Conservation (phyloP, 169 alveolate genomes). For the Plasmodium falciparum region DNA sequence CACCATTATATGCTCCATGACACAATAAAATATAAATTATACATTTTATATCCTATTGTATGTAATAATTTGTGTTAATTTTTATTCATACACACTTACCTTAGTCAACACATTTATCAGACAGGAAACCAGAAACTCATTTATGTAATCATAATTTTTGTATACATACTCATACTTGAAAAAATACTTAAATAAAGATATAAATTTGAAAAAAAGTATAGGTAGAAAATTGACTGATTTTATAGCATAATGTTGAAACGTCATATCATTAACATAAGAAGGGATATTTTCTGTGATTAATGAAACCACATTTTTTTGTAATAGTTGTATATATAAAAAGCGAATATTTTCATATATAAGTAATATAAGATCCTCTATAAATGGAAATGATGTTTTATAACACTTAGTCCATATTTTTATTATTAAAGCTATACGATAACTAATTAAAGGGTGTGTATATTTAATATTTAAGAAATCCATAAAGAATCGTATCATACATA, state of each 20-base stretch:
- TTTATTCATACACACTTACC: slow-evolving; percentile 1
- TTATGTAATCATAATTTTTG: slow-evolving; percentile 38
- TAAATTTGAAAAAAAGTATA: slow-evolving; percentile 50
- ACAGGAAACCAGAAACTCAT: slow-evolving; percentile 43
- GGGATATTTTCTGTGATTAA: background rate
- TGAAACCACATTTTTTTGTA: slow-evolving; percentile 8
- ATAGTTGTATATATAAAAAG: slow-evolving; percentile 14
- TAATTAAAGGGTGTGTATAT: slow-evolving; percentile 52
- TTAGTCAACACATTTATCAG: slow-evolving; percentile 15
- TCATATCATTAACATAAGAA: background rate
- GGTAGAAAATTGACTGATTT: slow-evolving; percentile 63
- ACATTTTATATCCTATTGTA: background rate
- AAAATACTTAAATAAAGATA: slow-evolving; percentile 36
- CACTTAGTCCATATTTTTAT: slow-evolving; percentile 49
- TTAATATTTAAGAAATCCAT: slow-evolving; percentile 22
- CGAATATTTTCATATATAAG: slow-evolving; percentile 51
- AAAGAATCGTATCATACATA: slow-evolving; percentile 52
- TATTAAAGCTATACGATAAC: slow-evolving; percentile 48
- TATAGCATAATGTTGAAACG: slow-evolving; percentile 14
- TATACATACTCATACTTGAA: slow-evolving; percentile 56
- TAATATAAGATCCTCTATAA: slow-evolving; percentile 38
- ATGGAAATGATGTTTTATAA: slow-evolving; percentile 58
- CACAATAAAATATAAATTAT: background rate
- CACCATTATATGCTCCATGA: too few relatives aligned
- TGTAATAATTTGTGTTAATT: too few relatives aligned